A percentile compares a stretch with the other conserved stretches of the same genome.
phyloP scores from a whole-genome alignment of 768 basidiomycete species.

The Flagelloscypha sp. region DNA sequence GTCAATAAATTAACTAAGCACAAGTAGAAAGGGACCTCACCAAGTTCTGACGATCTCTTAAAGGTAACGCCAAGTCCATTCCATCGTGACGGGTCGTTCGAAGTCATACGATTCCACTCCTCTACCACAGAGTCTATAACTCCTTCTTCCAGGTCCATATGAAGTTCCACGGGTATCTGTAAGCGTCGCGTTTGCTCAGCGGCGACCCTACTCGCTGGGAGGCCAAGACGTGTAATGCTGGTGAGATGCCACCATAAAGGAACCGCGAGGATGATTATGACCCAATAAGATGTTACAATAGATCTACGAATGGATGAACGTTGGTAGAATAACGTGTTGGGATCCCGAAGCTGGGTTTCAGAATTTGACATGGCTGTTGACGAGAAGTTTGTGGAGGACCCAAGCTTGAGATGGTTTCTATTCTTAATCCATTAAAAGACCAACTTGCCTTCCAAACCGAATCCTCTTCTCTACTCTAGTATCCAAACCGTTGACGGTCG shows the following conservation, averaged over 20 bases:
- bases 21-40: too few relatives aligned
- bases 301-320: conserved; percentile 38
- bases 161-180: conserved; percentile 15
- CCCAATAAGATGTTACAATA: conserved; percentile 73
- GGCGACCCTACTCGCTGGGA: conserved; percentile 56
- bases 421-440: too few relatives aligned
- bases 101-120: too few relatives aligned
- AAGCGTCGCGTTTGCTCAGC: conserved; percentile 40
- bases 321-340: conserved; percentile 47
- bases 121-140: too few relatives aligned
- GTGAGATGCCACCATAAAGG: conserved; percentile 96
- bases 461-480: too few relatives aligned
- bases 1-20: too few relatives aligned
- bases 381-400: too few relatives aligned
- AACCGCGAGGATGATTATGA: conserved; percentile 63
- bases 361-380: too few relatives aligned
- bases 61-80: conserved; percentile 37
- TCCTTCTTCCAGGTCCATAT: conserved; percentile 11
- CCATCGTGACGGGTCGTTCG: conserved; percentile 26
- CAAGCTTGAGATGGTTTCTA: too few relatives aligned
- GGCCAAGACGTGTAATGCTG: conserved; percentile 72
- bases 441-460: too few relatives aligned
- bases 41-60: too few relatives aligned
- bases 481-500: too few relatives aligned
- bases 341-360: conserved; percentile 42